Base-by-base conservation (phyloP, 805 yeast species). In the Teunomyces lycoperdinae region DNA sequence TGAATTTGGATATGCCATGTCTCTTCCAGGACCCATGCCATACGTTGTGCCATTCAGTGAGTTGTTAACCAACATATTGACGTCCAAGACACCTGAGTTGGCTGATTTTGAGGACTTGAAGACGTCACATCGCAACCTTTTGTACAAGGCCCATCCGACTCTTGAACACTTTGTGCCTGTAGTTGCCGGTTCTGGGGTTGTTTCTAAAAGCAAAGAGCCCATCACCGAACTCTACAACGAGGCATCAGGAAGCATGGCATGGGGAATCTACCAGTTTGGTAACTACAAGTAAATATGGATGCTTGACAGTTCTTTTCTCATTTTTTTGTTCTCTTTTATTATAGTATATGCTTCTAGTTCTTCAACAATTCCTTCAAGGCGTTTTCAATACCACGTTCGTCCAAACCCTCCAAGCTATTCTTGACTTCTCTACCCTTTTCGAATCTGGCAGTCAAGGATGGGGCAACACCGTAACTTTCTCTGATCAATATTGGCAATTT, bases 401-500 rank as follows among this genome's bases (percentile, higher is more conserved):
- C 74, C 57, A 79, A 67, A 5, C 78, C 78, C 27, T 75, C 78
- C 54, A 80, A 73, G 48, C 60, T 72, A 55, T 69, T 77, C 60
- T 75, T 76, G 44, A 77, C 62, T 62, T 78, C 83, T 47, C 63
- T 64, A 32, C 83, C 83, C 56, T 74, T 75, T 43, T 74, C 89
- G 51, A 83, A 83, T 63, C 96, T 80, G 32, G 91, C 87, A 50
- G 81, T 85, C 45, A 87, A 78, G 42, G 83, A 76, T 35, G 96
- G 96, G 43, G 84, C 75, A 46, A 84, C 80, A 43, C 88, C 89
- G 51, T 71, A 72, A 29, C 89, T 80, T 67, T 89, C 96, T 68
- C 96, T 83, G 51, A 89, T 77, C 62, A 89, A 74, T 46, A 89
- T 83, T 9, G 95, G 95, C 28, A 86, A 70, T 50, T 73, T 68